A percentile compares a stretch with the other conserved stretches of the same genome.
These are phyloP conservation scores for Skeletonema potamos DNA, from an alignment of 108 stramenopile genomes.

Conservation along the genomic window DNA sequence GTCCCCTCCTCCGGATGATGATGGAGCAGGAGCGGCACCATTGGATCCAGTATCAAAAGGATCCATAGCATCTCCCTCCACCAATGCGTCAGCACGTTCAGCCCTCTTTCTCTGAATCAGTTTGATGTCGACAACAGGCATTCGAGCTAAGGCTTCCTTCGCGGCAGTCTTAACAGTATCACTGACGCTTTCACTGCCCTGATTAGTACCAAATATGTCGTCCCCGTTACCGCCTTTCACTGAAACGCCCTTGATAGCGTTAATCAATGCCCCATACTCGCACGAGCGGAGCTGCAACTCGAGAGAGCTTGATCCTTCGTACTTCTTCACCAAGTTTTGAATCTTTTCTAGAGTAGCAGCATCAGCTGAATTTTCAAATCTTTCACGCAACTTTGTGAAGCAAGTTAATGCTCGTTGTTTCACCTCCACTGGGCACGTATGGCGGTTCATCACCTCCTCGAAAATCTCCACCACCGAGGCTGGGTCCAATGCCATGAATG, in stretches of 20 bases:
- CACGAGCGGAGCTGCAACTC: slow-evolving; percentile 95
- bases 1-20: slow-evolving; percentile 60
- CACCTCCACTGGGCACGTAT: slow-evolving; percentile 69
- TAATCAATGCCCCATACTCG: slow-evolving; percentile 90
- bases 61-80: slow-evolving; percentile 36
- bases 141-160: slow-evolving; percentile 88
- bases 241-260: slow-evolving; percentile 60
- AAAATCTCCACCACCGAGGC: slow-evolving; percentile 64
- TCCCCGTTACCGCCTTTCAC: slow-evolving; percentile 42
- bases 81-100: slow-evolving; percentile 35
- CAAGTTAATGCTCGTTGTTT: slow-evolving; percentile 87
- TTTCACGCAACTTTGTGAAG: slow-evolving; percentile 87
- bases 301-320: slow-evolving; percentile 76
- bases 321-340: slow-evolving; percentile 63
- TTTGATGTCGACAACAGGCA: slow-evolving; percentile 93
- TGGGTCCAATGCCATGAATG: slow-evolving; percentile 69
- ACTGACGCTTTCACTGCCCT: slow-evolving; percentile 42
- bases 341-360: slow-evolving; percentile 56
- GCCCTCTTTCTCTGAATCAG: slow-evolving; percentile 73
- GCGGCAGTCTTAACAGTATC: slow-evolving; percentile 68
- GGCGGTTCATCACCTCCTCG: slow-evolving; percentile 66
- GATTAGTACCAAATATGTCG: slow-evolving; percentile 65
- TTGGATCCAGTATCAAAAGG: slow-evolving; percentile 34
- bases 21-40: slow-evolving; percentile 19
- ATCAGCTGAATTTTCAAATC: slow-evolving; percentile 75